Percentiles rank a stretch among this genome's conserved stretches.
These are phyloP conservation scores for Pleurotus eryngii DNA, from an alignment of 768 basidiomycete species.

Conservation along the genomic window DNA sequence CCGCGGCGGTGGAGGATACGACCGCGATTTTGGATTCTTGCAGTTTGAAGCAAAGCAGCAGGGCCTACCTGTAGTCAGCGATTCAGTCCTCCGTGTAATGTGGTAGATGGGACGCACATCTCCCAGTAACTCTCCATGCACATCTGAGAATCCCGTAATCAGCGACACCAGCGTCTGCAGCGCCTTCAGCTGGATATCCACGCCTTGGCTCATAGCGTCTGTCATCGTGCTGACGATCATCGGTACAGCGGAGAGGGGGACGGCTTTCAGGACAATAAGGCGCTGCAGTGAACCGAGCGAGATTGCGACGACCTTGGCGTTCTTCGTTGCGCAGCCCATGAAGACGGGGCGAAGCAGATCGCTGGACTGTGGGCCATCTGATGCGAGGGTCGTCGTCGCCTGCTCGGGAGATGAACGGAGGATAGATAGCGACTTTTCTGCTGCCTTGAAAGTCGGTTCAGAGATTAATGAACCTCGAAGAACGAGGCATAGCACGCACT, in stretches of 20 bases:
- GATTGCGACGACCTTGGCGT: slow-evolving; percentile 91
- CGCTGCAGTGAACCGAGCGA: slow-evolving; percentile 89
- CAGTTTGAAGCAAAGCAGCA: slow-evolving; percentile 91
- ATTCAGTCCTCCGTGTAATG: slow-evolving; percentile 1
- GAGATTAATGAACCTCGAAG: not conserved
- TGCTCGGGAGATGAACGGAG: slow-evolving; percentile 81
- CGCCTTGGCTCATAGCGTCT: slow-evolving; percentile 88
- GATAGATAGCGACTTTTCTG: slow-evolving; percentile 82
- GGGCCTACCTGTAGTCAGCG: slow-evolving; percentile 46
- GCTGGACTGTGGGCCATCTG: slow-evolving; percentile 80
- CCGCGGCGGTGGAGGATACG: slow-evolving; percentile 95
- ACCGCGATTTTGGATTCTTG: slow-evolving; percentile 96
- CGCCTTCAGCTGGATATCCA: slow-evolving; percentile 94
- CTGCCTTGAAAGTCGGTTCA: slow-evolving; percentile 48
- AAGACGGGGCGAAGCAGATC: slow-evolving; percentile 85
- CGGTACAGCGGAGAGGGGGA: slow-evolving; percentile 76
- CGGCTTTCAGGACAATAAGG: slow-evolving; percentile 82
- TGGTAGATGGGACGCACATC: slow-evolving; percentile 54
- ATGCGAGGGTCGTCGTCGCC: slow-evolving; percentile 66
- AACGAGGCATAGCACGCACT: slow-evolving; percentile 41
- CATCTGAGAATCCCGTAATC: slow-evolving; percentile 80
- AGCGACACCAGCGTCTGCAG: slow-evolving; percentile 90
- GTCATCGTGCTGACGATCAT: slow-evolving; percentile 81
- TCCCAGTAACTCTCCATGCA: slow-evolving; percentile 77
- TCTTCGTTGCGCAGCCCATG: slow-evolving; percentile 91